phyloP scores from a whole-genome alignment of 2,329 filamentous ascomycete species.

The Aspergillus transmontanensis region DNA sequence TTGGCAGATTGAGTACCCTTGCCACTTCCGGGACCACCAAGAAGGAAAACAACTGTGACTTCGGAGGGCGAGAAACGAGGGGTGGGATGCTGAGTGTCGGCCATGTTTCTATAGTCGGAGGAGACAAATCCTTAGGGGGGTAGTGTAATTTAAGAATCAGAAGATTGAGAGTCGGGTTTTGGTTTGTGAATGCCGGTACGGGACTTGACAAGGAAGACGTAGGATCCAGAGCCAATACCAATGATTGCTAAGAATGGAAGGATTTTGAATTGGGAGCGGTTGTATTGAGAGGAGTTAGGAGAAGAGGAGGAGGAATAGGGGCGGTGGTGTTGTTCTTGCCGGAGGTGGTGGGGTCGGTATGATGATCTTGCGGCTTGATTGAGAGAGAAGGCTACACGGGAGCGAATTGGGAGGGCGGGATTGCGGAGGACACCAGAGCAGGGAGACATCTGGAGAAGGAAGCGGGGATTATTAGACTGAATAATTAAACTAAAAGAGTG shows the following conservation, averaged over 20 bases:
- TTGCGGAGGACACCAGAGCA: constrained; percentile 1
- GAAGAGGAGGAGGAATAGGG: constrained; percentile 20
- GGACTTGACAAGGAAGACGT: constrained; percentile 54
- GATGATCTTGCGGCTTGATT: constrained; percentile 14
- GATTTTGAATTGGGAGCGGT: constrained; percentile 43
- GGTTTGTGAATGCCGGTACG: constrained; percentile 48
- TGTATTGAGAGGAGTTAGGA: constrained; percentile 26
- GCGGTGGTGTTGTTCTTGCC: constrained; percentile 16
- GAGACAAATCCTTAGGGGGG: background rate
- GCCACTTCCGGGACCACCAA: constrained; percentile 91
- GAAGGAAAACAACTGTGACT: constrained; percentile 93
- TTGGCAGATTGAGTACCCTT: constrained; percentile 95
- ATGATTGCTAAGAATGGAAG: constrained; percentile 49
- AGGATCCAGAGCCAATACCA: constrained; percentile 51
- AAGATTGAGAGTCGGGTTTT: constrained; percentile 53
- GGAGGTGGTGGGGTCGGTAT: constrained; percentile 19
- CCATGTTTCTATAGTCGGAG: constrained; percentile 19
- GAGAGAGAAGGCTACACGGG: constrained; percentile 2
- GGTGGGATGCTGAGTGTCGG: constrained; percentile 48
- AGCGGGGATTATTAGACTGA: background rate
- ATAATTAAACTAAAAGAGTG: background rate
- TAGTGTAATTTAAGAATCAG: background rate
- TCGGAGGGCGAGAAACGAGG: constrained; percentile 77
- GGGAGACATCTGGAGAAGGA: background rate
- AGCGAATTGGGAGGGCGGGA: background rate